phyloP scores from a whole-genome alignment of 441 rosid species.

The Adansonia gregorii region DNA sequence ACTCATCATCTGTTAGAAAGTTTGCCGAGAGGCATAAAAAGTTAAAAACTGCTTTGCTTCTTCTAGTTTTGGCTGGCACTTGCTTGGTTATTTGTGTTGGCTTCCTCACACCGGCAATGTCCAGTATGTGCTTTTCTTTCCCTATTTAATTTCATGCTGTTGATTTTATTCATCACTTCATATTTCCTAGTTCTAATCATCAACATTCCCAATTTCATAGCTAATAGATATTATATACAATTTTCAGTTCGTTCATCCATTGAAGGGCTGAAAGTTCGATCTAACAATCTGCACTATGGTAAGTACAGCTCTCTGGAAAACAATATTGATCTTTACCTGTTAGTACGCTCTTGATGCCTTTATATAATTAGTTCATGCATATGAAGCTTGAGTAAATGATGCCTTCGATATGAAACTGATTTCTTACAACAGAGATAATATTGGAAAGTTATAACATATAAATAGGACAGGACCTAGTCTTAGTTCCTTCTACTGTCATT shows the following conservation, averaged over 20 bases:
- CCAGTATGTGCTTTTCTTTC: constrained; percentile 47
- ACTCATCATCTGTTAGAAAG: constrained; percentile 54
- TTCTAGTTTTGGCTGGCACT: constrained; percentile 73
- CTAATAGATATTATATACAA: constrained; percentile 29
- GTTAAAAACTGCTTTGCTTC: constrained; percentile 66
- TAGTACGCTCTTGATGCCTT: constrained; percentile 14
- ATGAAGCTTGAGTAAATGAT: background rate
- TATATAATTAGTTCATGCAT: background rate
- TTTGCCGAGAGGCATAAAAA: constrained; percentile 64
- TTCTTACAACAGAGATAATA: background rate
- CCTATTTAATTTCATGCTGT: constrained; percentile 9
- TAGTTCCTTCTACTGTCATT: constrained; percentile 8
- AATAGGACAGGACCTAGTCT: background rate
- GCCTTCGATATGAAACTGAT: background rate
- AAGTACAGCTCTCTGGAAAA: constrained; percentile 36
- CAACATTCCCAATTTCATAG: constrained; percentile 1
- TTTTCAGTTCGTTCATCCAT: constrained; percentile 80
- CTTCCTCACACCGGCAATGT: constrained; percentile 82
- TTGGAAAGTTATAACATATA: background rate
- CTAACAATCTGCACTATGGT: constrained; percentile 57
- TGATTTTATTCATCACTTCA: background rate
- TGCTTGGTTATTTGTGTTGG: constrained; percentile 60
- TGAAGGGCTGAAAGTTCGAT: constrained; percentile 64
- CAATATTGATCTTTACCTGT: background rate
- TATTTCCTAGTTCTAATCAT: background rate